phyloP scores from a whole-genome alignment of 768 basidiomycete genomes.

The Lactarius trivialis region DNA sequence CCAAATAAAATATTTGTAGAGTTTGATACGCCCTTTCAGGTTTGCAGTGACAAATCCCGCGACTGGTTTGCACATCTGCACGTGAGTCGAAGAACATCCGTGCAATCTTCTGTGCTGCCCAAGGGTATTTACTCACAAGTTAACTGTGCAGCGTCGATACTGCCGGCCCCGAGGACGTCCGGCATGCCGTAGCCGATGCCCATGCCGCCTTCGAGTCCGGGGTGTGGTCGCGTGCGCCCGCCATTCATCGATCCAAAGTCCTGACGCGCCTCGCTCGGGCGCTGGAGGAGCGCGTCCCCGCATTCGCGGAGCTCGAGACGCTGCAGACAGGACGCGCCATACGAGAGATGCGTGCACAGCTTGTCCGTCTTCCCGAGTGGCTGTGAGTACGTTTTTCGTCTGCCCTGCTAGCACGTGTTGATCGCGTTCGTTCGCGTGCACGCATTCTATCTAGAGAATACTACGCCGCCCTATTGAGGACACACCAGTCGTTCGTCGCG shows the following conservation, averaged over 20 bases:
- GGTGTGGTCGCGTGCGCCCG: constrained; percentile 60
- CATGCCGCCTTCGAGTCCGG: constrained; percentile 59
- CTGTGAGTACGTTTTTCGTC: constrained; percentile 43
- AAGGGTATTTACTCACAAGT: not conserved
- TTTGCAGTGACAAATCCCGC: constrained; percentile 62
- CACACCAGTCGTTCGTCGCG: constrained; percentile 59
- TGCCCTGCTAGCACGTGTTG: not conserved
- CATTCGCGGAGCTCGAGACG: constrained; percentile 60
- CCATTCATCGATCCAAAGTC: constrained; percentile 54
- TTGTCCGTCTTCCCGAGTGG: constrained; percentile 79
- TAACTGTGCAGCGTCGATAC: constrained; percentile 42
- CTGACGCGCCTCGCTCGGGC: constrained; percentile 57
- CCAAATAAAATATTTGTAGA: too few relatives aligned
- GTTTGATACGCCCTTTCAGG: constrained; percentile 28
- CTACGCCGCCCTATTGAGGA: constrained; percentile 67
- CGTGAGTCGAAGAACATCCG: constrained; percentile 31
- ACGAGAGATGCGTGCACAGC: constrained; percentile 76
- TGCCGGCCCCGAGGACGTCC: constrained; percentile 47
- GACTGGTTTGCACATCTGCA: constrained; percentile 51
- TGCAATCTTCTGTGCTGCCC: not conserved
- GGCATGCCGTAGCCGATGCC: constrained; percentile 45
- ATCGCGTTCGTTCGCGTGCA: not conserved
- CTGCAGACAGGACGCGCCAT: constrained; percentile 77
- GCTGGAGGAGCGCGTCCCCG: constrained; percentile 50
- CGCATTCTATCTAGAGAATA: constrained; percentile 51